Evolutionary conservation across 805 yeast genomes (phyloP), one percentile per base, ranked within the genome.

Genomic region (Candida rishiriensis): DNA sequence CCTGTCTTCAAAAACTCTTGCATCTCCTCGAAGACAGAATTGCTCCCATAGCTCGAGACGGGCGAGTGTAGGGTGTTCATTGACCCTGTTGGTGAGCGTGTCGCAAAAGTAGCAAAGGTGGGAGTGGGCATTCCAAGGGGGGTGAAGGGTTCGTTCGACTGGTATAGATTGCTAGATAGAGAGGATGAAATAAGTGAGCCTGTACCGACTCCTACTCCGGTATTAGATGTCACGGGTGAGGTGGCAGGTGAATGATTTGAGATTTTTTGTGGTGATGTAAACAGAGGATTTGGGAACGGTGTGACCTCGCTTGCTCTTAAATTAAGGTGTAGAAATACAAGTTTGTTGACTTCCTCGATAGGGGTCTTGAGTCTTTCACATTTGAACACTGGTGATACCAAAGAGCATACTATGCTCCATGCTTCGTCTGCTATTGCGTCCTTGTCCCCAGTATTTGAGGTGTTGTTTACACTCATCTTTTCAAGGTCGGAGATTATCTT

Each of bases 311-410:
- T 50, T 18, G 42, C 42, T 29, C 65, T 48, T 9, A 67, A 47
- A 18, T 57, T 51, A n/a, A 64, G 42, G 47, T 66, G 65, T 10
- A 67, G 41, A 17, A 60, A 59, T 1, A 79, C 73, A 42, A 78
- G 60, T 37, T 69, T 71, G 52, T 78, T 79, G 17, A 76, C 60
- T 53, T 80, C 83, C 49, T 81, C 86, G 3, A 80, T 71, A 0
- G 84, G 80, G 0, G 73, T 71, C 15, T 73, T 65, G 33, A 78
- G 51, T 3, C 65, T 63, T 29, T 72, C 77, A n/a, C 77, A 73
- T 40, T 59, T 56, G 52, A 79, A 81, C 9, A 81, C 49, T 1
- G 82, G 76, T 18, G 68, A 55, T 0, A 74, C 64, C 6, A 71
- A 54, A 3, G 69, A 56, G 10, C 71, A 61, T 1, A 81, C 59